Evolutionary conservation across 2,329 filamentous ascomycete genomes (phyloP).

Genomic region (Beauveria varroae): DNA sequence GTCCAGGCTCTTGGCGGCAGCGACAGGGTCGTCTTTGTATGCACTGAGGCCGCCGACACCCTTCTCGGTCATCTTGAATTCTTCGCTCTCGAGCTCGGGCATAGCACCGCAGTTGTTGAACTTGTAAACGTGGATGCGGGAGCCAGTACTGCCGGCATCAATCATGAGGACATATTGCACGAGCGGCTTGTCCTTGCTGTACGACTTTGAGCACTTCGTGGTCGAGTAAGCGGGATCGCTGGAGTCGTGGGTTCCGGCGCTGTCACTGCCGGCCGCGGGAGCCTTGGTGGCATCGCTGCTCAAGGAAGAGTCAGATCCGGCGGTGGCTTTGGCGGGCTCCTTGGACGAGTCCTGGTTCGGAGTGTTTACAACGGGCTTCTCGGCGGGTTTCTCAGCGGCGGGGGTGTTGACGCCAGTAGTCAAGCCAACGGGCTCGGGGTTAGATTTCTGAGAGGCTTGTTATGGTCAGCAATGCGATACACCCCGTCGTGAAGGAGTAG

Average conservation of each 20-base stretch:
- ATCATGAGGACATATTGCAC: constrained; percentile 99
- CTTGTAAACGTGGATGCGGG: constrained; percentile 92
- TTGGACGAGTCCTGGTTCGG: not conserved
- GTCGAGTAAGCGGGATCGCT: constrained; percentile 50
- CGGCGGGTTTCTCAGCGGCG: not conserved
- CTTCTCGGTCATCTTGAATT: constrained; percentile 91
- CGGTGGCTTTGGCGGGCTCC: constrained; percentile 2
- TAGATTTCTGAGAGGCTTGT: constrained; percentile 1
- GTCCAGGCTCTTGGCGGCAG: constrained; percentile 84
- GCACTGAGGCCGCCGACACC: constrained; percentile 77
- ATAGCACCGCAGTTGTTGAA: constrained; percentile 73
- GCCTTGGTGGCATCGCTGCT: constrained; percentile 2
- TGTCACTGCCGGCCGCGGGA: constrained; percentile 23
- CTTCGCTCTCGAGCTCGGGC: constrained; percentile 80
- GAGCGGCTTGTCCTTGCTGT: constrained; percentile 81
- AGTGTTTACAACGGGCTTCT: not conserved
- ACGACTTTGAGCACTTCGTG: constrained; percentile 72
- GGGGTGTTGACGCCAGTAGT: constrained; percentile 11
- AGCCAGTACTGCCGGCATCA: constrained; percentile 95
- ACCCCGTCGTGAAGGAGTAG: not conserved
- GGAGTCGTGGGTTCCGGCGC: constrained; percentile 49
- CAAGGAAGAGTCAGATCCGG: not conserved
- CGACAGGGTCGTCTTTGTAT: constrained; percentile 78
- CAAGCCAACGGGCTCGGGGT: constrained; percentile 8
- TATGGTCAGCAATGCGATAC: not conserved